A percentile compares a stretch with the other conserved stretches of the same genome.
Evolutionary conservation across 805 yeast genomes (phyloP).

Genomic region (Suhomyces sp.): DNA sequence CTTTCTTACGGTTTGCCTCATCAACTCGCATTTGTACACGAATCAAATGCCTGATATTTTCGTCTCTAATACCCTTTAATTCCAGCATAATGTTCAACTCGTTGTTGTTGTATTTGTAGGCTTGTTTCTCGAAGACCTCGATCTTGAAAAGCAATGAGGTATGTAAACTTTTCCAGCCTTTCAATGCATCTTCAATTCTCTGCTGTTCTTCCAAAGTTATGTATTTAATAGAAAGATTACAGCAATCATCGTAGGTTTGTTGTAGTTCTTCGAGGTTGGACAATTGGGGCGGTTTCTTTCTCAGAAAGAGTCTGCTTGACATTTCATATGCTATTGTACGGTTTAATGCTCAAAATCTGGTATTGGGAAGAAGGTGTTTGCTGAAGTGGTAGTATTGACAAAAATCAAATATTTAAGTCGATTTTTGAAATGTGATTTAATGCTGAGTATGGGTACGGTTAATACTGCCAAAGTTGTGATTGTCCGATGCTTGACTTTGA

Average conservation of each 20-base stretch:
- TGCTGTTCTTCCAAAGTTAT: conserved; percentile 57
- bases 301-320: conserved; percentile 35
- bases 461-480: no score
- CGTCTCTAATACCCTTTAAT: conserved; percentile 38
- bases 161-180: conserved; percentile 75
- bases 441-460: no score
- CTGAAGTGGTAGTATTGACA: no score
- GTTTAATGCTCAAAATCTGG: no score
- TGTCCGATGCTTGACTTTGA: no score
- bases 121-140: conserved; percentile 50
- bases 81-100: conserved; percentile 30
- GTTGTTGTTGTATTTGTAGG: conserved; percentile 25
- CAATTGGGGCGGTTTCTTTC: conserved; percentile 61
- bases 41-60: conserved; percentile 42
- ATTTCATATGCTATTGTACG: no score
- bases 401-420: no score
- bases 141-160: conserved; percentile 57
- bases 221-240: conserved; percentile 57
- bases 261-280: conserved; percentile 51
- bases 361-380: no score
- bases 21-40: conserved; percentile 41
- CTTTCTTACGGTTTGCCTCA: conserved; percentile 29
- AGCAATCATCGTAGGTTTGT: conserved; percentile 60
- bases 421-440: no score
- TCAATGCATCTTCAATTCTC: conserved; percentile 53